Evolutionary conservation across 2,329 filamentous ascomycete species (phyloP).

Genomic region (Aureobasidium melanogenum): DNA sequence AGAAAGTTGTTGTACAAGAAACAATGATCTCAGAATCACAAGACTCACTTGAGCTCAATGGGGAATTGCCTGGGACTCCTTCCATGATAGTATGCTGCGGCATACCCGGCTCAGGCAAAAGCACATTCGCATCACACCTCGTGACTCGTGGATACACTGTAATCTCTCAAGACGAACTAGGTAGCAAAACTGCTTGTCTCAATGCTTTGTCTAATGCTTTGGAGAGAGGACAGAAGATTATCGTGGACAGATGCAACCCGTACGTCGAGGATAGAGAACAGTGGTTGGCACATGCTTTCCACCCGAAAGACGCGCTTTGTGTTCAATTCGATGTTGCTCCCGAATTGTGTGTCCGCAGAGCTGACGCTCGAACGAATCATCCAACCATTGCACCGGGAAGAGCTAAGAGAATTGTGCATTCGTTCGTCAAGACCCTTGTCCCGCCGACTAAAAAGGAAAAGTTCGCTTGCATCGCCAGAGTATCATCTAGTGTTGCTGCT

Average conservation of each 20-base stretch:
- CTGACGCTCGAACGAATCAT: slow-evolving; percentile 10
- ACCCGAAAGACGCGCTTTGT: background rate
- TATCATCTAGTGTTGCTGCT: slow-evolving; percentile 3
- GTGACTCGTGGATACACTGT: background rate
- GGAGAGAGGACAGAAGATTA: background rate
- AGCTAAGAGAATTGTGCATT: slow-evolving; percentile 6
- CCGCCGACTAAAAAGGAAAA: slow-evolving; percentile 1
- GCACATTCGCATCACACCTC: slow-evolving; percentile 2
- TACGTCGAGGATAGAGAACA: background rate
- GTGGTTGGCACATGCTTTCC: slow-evolving; percentile 10
- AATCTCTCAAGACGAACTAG: slow-evolving; percentile 12
- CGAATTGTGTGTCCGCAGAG: slow-evolving; percentile 6
- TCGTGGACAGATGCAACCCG: slow-evolving; percentile 13
- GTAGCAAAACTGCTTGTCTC: slow-evolving; percentile 6
- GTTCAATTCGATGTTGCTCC: slow-evolving; percentile 5
- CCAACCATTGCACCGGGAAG: slow-evolving; percentile 11
- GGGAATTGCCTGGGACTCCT: background rate
- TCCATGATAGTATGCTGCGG: slow-evolving; percentile 11
- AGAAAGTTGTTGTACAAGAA: background rate
- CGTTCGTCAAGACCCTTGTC: slow-evolving; percentile 2
- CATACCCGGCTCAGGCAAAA: slow-evolving; percentile 14
- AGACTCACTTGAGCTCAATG: background rate
- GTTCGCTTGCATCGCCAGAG: slow-evolving; percentile 9
- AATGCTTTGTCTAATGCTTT: slow-evolving; percentile 3
- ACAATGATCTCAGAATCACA: background rate